Conservation (phyloP, 2,329 filamentous ascomycete species). For the Coniochaeta sp. region DNA sequence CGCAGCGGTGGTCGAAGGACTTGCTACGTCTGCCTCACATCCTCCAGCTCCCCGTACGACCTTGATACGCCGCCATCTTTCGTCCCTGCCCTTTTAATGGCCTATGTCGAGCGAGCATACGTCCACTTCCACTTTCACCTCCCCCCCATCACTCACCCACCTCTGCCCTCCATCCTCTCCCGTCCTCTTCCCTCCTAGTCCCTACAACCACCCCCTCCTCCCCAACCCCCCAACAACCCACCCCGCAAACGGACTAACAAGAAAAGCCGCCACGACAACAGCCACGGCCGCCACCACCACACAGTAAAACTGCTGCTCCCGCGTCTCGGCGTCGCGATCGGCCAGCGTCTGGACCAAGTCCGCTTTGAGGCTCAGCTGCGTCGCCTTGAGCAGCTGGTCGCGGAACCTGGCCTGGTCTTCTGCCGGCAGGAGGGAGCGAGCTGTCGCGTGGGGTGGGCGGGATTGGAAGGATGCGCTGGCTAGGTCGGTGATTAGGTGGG, state of each 20-base stretch:
- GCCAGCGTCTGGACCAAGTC: not conserved
- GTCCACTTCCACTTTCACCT: no score
- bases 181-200: no score
- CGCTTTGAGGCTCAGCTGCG: slow-evolving; percentile 1
- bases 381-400: not conserved
- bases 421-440: not conserved
- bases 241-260: not conserved
- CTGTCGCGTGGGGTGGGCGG: not conserved
- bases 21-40: no score
- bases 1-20: no score
- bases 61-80: no score
- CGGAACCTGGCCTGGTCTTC: not conserved
- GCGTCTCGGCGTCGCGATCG: not conserved
- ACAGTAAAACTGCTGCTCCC: not conserved
- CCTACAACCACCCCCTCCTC: no score
- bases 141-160: no score
- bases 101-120: no score
- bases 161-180: no score
- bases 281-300: not conserved
- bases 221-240: not conserved
- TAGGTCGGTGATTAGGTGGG: not conserved
- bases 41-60: no score
- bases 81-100: no score
- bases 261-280: not conserved
- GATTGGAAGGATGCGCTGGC: not conserved